Conservation (phyloP, 192 early-diverging fungal species). For the Linnemannia hyalina region DNA sequence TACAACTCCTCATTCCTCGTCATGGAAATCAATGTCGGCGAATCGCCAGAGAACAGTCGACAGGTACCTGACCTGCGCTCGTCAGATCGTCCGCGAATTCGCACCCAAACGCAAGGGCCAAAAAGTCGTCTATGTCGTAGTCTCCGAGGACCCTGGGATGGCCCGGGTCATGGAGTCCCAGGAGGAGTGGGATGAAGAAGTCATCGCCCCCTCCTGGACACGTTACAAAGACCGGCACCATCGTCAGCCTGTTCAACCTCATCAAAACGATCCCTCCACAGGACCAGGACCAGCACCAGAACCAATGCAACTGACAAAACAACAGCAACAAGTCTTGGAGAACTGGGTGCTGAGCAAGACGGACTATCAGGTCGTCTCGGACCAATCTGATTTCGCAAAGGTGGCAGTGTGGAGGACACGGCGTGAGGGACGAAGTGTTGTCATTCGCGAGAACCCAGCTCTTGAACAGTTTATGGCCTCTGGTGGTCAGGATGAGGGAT, state of each 20-base stretch:
- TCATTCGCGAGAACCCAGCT: conserved; percentile 17
- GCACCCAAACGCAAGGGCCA: conserved; percentile 40
- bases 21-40: conserved; percentile 7
- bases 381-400: conserved; percentile 39
- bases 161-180: conserved; percentile 30
- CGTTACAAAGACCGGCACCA: not conserved
- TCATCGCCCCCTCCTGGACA: conserved; percentile 21
- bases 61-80: conserved; percentile 30
- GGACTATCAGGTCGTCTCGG: conserved; percentile 32
- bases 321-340: conserved; percentile 23
- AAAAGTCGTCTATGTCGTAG: conserved; percentile 31
- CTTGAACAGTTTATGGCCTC: conserved; percentile 1
- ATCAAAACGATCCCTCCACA: too few species aligned
- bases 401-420: conserved; percentile 36
- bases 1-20: not conserved
- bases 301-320: not conserved
- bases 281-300: not conserved
- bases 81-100: conserved; percentile 35
- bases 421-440: conserved; percentile 22
- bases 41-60: not conserved
- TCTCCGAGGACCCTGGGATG: conserved; percentile 23
- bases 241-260: not conserved
- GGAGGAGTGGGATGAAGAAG: conserved; percentile 39
- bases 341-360: conserved; percentile 38
- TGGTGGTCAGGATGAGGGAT: not conserved